phyloP scores from a whole-genome alignment of 768 basidiomycete species.

The Leccinellum luteum region DNA sequence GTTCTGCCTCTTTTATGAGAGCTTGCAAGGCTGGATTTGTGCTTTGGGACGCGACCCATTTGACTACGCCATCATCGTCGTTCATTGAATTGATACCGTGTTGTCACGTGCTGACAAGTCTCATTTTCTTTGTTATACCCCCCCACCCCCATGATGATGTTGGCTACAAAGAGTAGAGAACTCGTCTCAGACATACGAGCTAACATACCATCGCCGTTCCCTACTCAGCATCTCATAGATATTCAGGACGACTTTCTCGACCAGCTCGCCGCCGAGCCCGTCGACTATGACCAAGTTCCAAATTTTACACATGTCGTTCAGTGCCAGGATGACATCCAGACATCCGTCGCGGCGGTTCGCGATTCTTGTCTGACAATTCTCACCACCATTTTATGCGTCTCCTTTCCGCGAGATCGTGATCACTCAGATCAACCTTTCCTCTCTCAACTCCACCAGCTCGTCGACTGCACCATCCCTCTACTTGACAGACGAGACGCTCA shows the following conservation, averaged over 20 bases:
- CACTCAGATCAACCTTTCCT: conserved; percentile 42
- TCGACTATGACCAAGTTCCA: conserved; percentile 17
- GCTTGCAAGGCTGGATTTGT: conserved; percentile 22
- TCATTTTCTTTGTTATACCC: not conserved
- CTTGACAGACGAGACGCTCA: conserved; percentile 51
- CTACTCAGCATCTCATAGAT: conserved; percentile 10
- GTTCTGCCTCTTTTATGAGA: conserved; percentile 27
- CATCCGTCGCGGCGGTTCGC: conserved; percentile 73
- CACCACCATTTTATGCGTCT: conserved; percentile 57
- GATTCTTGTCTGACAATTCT: conserved; percentile 73
- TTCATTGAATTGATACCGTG: not conserved
- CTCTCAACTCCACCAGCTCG: conserved; percentile 54
- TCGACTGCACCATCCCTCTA: conserved; percentile 46
- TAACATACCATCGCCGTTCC: conserved; percentile 24
- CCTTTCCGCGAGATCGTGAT: not conserved
- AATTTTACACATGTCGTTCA: not conserved
- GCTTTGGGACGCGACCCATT: conserved; percentile 27
- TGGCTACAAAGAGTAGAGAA: not conserved
- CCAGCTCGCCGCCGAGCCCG: conserved; percentile 21
- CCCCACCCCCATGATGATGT: too few relatives aligned
- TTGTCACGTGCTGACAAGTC: not conserved
- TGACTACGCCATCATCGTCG: conserved; percentile 16
- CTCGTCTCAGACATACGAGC: conserved; percentile 2
- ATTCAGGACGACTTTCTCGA: conserved; percentile 14
- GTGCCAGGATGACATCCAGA: conserved; percentile 55